phyloP scores from a whole-genome alignment of 2,329 filamentous ascomycete genomes.

The Monilinia fructigena region DNA sequence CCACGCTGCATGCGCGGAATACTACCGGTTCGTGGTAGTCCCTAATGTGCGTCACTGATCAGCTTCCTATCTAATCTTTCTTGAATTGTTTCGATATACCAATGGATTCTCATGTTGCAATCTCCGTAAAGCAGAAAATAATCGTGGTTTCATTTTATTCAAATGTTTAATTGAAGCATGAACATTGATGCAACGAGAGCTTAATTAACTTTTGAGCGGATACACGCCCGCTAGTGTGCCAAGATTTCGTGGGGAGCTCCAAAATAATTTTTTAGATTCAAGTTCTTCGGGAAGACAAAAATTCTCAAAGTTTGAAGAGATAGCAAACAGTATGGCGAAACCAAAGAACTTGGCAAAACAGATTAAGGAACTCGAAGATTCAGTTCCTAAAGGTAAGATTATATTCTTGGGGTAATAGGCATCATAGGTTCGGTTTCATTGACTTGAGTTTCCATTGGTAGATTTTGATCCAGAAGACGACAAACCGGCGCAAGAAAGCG shows the following conservation, averaged over 20 bases:
- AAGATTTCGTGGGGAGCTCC: slow-evolving; percentile 34
- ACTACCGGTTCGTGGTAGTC: slow-evolving; percentile 74
- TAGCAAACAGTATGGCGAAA: slow-evolving; percentile 47
- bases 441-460: slow-evolving; percentile 30
- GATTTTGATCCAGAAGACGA: slow-evolving; percentile 45
- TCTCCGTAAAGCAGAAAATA: slow-evolving; percentile 55
- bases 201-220: slow-evolving; percentile 18
- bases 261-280: slow-evolving; percentile 25
- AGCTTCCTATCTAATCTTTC: neutral
- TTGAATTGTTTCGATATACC: slow-evolving; percentile 48
- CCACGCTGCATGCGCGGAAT: slow-evolving; percentile 77
- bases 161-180: slow-evolving; percentile 21
- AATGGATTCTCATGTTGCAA: slow-evolving; percentile 84
- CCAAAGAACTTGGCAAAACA: slow-evolving; percentile 54
- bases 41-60: slow-evolving; percentile 51
- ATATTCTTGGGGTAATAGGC: neutral
- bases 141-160: slow-evolving; percentile 41
- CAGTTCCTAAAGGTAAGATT: slow-evolving; percentile 55
- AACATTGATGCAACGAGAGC: slow-evolving; percentile 21
- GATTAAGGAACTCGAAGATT: slow-evolving; percentile 60
- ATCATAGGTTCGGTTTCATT: neutral
- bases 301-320: slow-evolving; percentile 25
- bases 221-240: slow-evolving; percentile 33
- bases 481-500: slow-evolving; percentile 31
- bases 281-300: slow-evolving; percentile 26